phyloP scores from a whole-genome alignment of 2,329 filamentous ascomycete species.

The Lomentospora prolificans region DNA sequence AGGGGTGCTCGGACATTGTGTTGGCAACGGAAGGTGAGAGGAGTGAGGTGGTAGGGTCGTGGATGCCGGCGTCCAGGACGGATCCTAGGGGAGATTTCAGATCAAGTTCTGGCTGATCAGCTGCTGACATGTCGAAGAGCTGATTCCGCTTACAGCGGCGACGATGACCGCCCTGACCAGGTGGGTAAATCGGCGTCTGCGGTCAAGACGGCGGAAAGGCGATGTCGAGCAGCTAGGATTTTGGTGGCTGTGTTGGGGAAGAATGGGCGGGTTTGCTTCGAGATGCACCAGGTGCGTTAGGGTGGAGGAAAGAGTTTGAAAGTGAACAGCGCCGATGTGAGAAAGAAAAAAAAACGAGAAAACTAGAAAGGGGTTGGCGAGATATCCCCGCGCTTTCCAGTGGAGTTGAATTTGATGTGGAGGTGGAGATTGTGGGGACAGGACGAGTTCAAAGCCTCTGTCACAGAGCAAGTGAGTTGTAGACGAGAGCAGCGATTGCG shows the following conservation, averaged over 20 bases:
- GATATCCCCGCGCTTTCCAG: not conserved
- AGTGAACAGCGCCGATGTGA: not conserved
- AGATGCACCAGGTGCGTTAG: not conserved
- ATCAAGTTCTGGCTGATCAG: not conserved
- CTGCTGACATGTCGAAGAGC: not conserved
- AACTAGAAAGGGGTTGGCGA: not conserved
- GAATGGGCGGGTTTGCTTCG: not conserved
- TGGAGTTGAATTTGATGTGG: not conserved
- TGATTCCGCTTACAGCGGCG: conserved; percentile 6
- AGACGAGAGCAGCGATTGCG: not conserved
- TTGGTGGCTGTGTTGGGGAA: not conserved
- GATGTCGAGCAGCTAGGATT: not conserved
- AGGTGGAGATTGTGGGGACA: conserved; percentile 1
- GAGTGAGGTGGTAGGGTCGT: not conserved
- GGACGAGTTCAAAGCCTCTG: not conserved
- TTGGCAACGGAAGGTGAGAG: conserved; percentile 13
- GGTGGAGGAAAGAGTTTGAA: not conserved
- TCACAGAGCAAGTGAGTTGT: not conserved
- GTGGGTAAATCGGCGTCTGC: not conserved
- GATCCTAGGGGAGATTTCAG: not conserved
- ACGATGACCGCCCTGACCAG: not conserved
- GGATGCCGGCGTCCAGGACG: conserved; percentile 1
- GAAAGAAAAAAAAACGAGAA: not conserved
- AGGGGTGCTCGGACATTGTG: conserved; percentile 11
- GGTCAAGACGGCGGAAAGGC: not conserved